Percentiles rank a stretch among this genome's conserved stretches.
phyloP scores from a whole-genome alignment of 2,329 filamentous ascomycete genomes.

The Fusarium sp. region DNA sequence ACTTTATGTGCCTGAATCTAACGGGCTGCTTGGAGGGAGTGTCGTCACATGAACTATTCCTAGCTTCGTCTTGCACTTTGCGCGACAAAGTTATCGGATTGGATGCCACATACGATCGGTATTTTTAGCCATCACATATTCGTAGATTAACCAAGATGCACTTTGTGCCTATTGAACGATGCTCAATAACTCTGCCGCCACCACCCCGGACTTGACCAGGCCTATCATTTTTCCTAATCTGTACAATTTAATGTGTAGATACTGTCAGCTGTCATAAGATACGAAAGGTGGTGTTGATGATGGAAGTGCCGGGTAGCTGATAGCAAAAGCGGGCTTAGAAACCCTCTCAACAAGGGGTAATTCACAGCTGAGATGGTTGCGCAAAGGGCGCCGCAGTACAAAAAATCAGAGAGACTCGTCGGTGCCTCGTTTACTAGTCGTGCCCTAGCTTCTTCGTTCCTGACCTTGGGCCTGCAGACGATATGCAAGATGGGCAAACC shows the following conservation, averaged over 20 bases:
- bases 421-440: conserved; percentile 23
- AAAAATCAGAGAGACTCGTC: background rate
- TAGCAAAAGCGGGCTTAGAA: background rate
- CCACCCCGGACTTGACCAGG: background rate
- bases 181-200: conserved; percentile 6
- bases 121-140: conserved; percentile 11
- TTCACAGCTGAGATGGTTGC: background rate
- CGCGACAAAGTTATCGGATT: conserved; percentile 29
- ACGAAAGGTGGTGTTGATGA: background rate
- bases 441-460: conserved; percentile 35
- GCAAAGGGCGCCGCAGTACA: conserved; percentile 13
- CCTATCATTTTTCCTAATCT: background rate
- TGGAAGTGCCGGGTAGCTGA: conserved; percentile 20
- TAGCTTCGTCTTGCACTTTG: conserved; percentile 15
- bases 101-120: conserved; percentile 24
- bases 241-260: background rate
- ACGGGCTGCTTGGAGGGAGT: background rate
- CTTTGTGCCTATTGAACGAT: background rate
- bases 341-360: background rate
- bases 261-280: conserved; percentile 7
- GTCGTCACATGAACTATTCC: conserved; percentile 5
- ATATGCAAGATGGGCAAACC: conserved; percentile 32
- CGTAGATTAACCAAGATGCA: background rate
- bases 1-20: background rate
- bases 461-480: conserved; percentile 30